These are phyloP conservation scores for Solanum clarkiae DNA, from an alignment of 257 asterid species.

Conservation along the genomic window DNA sequence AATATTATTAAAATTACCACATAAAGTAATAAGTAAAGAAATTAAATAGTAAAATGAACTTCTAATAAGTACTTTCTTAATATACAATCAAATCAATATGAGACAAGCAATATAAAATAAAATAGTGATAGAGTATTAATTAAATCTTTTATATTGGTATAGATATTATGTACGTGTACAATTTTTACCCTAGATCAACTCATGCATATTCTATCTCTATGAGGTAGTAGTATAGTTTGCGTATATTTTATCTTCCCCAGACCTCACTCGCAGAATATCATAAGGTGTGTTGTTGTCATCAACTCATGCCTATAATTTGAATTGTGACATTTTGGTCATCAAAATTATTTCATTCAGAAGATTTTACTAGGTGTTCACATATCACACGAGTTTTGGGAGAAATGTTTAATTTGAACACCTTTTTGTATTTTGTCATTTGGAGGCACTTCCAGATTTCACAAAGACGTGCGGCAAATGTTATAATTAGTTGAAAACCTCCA, in stretches of 20 bases:
- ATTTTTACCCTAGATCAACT: background rate
- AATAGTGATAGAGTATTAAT: background rate
- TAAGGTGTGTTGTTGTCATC: background rate
- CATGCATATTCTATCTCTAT: background rate
- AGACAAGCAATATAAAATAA: background rate
- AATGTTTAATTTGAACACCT: background rate
- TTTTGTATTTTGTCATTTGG: background rate
- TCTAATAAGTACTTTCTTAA: background rate
- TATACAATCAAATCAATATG: background rate
- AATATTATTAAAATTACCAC: too few species aligned
- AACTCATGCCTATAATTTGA: background rate
- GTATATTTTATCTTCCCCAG: too few species aligned
- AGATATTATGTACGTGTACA: background rate
- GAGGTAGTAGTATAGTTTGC: fast-evolving
- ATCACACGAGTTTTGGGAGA: background rate
- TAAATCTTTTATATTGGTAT: background rate
- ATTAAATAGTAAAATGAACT: too few species aligned
- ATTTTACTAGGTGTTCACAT: background rate
- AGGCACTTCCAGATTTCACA: background rate
- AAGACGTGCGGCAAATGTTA: background rate
- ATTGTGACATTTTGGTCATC: background rate
- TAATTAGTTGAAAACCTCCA: background rate
- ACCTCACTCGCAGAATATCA: fast-evolving
- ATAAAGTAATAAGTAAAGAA: too few species aligned
- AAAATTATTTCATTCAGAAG: background rate